phyloP scores from a whole-genome alignment of 345 rosid genomes.

The Boechera divaricarpa region DNA sequence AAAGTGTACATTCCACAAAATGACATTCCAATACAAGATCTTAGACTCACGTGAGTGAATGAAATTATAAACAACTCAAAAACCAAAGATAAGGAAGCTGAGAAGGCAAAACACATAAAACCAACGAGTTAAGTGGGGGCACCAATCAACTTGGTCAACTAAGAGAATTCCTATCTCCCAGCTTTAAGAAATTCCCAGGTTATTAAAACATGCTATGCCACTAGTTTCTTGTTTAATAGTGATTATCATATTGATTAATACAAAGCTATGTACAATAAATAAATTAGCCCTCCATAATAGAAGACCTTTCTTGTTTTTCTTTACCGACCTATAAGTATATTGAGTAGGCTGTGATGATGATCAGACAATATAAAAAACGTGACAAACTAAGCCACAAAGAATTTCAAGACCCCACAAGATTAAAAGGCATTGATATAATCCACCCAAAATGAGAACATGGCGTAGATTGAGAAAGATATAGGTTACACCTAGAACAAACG shows the following conservation, averaged over 20 bases:
- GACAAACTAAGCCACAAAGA: slow-evolving; percentile 19
- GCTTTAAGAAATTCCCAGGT: slow-evolving; percentile 7
- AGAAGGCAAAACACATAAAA: slow-evolving; percentile 48
- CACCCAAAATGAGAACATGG: slow-evolving; percentile 32
- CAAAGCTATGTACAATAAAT: slow-evolving; percentile 4
- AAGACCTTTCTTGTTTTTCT: slow-evolving; percentile 23
- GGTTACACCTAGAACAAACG: slow-evolving; percentile 35
- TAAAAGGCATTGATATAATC: slow-evolving; percentile 14
- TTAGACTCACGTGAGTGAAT: slow-evolving; percentile 29
- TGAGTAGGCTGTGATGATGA: slow-evolving; percentile 27
- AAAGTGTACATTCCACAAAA: slow-evolving; percentile 14
- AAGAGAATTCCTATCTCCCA: slow-evolving; percentile 11
- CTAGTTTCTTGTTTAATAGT: slow-evolving; percentile 32
- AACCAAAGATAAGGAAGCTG: slow-evolving; percentile 40
- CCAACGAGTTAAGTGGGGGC: slow-evolving; percentile 27
- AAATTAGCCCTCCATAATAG: slow-evolving; percentile 7
- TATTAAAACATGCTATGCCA: slow-evolving; percentile 19
- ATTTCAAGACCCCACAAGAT: slow-evolving; percentile 34
- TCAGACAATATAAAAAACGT: slow-evolving; percentile 25
- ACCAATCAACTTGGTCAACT: slow-evolving; percentile 47
- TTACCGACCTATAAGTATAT: slow-evolving; percentile 2
- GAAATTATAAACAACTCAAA: slow-evolving; percentile 41
- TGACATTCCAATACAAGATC: slow-evolving; percentile 22
- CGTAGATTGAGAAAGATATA: slow-evolving; percentile 31
- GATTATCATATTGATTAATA: slow-evolving; percentile 26